These are phyloP conservation scores for Plasmodium knowlesi DNA, from an alignment of 169 alveolate species.

Conservation along the genomic window DNA sequence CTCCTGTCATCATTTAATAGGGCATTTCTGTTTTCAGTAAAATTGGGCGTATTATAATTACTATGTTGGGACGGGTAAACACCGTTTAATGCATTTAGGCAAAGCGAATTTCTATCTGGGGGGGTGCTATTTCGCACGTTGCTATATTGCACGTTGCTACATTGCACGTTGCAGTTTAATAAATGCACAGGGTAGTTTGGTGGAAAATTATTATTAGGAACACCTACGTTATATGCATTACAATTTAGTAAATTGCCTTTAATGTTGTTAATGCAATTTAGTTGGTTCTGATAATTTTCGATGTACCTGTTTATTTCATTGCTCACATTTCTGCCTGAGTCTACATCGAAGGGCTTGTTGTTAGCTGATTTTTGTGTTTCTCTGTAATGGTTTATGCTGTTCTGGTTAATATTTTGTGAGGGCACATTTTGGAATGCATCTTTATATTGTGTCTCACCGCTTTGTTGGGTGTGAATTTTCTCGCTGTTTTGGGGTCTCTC, in stretches of 20 bases:
- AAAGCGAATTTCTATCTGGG: background rate
- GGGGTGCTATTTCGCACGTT: background rate
- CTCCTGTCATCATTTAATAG: background rate
- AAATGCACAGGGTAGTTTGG: background rate
- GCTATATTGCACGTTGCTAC: background rate
- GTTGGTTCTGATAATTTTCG: constrained; percentile 12
- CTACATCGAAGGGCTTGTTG: background rate
- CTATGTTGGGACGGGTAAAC: background rate
- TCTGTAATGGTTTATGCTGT: constrained; percentile 14
- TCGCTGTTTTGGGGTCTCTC: background rate
- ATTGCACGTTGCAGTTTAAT: background rate
- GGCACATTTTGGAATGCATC: too few relatives aligned
- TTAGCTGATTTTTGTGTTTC: background rate
- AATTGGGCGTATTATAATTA: background rate
- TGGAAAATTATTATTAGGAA: background rate
- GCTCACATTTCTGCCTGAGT: constrained; percentile 4
- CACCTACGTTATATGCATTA: constrained; percentile 3
- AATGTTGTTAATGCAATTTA: constrained; percentile 1
- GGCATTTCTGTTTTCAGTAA: background rate
- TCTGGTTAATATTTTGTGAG: constrained; percentile 5
- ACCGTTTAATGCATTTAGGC: constrained; percentile 4
- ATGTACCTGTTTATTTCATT: background rate
- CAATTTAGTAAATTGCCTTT: background rate
- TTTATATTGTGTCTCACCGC: too few relatives aligned
- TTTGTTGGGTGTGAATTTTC: background rate